Base-by-base conservation (phyloP, 305 asterid species). In the Fraxinus sp. region DNA sequence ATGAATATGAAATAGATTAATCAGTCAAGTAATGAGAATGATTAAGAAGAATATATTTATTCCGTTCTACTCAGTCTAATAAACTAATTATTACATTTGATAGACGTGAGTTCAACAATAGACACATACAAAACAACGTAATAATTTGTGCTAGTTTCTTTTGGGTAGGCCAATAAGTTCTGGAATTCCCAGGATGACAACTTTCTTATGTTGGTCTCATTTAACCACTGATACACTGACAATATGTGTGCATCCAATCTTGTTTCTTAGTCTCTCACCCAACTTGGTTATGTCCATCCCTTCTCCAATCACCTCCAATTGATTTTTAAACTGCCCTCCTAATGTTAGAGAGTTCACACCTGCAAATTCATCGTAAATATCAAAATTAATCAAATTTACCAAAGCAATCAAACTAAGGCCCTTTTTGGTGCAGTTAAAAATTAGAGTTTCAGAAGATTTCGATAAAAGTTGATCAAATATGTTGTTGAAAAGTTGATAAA, bases 321-420 rank as follows among this genome's bases (percentile, higher is more conserved):
- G 41, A 37, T 81, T 74, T n/a, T 59, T 81, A 26, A 16, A 3
- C 7, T 36, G 4, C 66, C 84, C 84, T 39, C 76, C 41, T 36
- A 81, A 1, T 57, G 20, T 52, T 16, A 81, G 14, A 49, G 84
- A 81, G 39, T 57, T 77, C 80, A 81, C 84, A 33, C 84, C 84
- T 81, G 39, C 80, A 81, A 37, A 55, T 57, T 28, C 30, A 59
- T 66, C 37, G 11, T 26, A 28, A 26, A 9, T 64, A 26, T 24
- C 33, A 64, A 24, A 64, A 66, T 64, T 64, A 64, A 8, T 64
- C 72, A 64, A 64, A 22, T 24, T 64, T 20, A 52, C 44, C 36
- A 77, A 14, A 8, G 7, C 18, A 26, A 28, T 22, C 41, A 14
- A 16, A 44, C 22, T 11, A 79, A 36, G 57, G 57, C 57, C 57